Evolutionary conservation across 1,284 basidiomycete species (phyloP).

Genomic region (Tylopilus sp.): DNA sequence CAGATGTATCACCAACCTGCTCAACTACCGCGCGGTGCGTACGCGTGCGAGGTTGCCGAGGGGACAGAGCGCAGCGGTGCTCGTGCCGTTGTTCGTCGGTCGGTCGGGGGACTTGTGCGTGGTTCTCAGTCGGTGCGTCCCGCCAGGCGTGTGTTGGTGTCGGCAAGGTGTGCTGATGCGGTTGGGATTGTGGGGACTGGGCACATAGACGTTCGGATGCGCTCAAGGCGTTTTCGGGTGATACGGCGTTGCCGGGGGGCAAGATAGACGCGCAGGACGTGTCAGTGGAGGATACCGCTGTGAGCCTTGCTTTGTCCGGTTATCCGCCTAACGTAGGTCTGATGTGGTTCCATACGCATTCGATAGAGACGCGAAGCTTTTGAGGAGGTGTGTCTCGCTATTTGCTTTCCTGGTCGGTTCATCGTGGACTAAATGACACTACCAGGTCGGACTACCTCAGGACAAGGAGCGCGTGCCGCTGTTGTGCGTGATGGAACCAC

Average conservation of each 20-base stretch:
- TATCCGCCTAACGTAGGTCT: not conserved
- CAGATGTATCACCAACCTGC: constrained; percentile 63
- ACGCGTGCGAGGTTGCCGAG: constrained; percentile 49
- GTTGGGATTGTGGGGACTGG: too few species aligned
- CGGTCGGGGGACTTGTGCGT: constrained; percentile 80
- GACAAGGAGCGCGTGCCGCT: constrained; percentile 68
- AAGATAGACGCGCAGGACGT: constrained; percentile 69
- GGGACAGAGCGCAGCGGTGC: constrained; percentile 64
- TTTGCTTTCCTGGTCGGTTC: not conserved
- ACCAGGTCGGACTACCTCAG: constrained; percentile 74
- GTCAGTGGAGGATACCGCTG: constrained; percentile 76
- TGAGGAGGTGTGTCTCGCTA: constrained; percentile 53
- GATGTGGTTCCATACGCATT: not conserved
- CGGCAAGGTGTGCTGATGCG: not conserved
- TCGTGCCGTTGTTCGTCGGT: constrained; percentile 80
- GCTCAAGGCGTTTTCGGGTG: constrained; percentile 74
- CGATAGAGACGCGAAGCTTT: constrained; percentile 69
- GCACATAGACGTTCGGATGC: constrained; percentile 62
- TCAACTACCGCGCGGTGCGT: constrained; percentile 50
- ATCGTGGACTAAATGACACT: not conserved
- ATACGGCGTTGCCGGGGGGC: constrained; percentile 83
- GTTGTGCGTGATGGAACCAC: constrained; percentile 74
- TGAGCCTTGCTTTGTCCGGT: constrained; percentile 40
- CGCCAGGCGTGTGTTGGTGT: too few species aligned
- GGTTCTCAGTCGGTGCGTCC: constrained; percentile 66